Evolutionary conservation across 371 early-diverging fungal genomes (phyloP).

Genomic region (Mucor racemosus): DNA sequence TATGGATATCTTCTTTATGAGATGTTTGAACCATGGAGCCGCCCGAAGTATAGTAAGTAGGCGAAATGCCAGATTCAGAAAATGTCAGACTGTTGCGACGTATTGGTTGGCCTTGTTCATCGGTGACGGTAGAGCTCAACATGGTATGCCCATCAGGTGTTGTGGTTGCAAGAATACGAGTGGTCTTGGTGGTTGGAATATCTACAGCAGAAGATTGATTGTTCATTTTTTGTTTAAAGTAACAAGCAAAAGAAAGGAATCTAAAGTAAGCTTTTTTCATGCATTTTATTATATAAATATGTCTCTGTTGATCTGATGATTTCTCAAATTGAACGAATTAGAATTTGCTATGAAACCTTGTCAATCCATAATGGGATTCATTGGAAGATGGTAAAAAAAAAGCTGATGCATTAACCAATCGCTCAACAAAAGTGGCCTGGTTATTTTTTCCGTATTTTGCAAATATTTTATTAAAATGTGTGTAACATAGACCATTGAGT

Average conservation of each 20-base stretch:
- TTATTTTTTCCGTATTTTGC: too few species aligned
- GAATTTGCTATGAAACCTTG: neutral
- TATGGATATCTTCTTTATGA: neutral
- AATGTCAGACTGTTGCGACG: neutral
- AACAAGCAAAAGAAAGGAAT: neutral
- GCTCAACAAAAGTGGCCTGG: too few species aligned
- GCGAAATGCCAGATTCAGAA: constrained; percentile 23
- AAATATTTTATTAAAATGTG: neutral
- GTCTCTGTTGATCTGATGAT: constrained; percentile 1
- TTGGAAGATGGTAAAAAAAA: neutral
- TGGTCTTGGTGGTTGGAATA: constrained; percentile 13
- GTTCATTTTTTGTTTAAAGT: constrained; percentile 16
- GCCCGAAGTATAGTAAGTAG: constrained; percentile 25
- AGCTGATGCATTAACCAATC: neutral
- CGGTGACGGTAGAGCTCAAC: constrained; percentile 17
- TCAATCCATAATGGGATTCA: neutral
- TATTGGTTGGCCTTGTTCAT: neutral
- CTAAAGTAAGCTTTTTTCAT: neutral
- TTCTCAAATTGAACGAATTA: neutral
- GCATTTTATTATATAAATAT: neutral
- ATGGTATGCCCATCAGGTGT: constrained; percentile 17
- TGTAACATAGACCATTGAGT: neutral
- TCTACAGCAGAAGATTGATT: constrained; percentile 16
- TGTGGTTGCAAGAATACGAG: constrained; percentile 11
- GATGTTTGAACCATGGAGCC: constrained; percentile 10